A percentile compares a stretch with the other conserved stretches of the same genome.
These are phyloP conservation scores for Verticillium zaregamsianum DNA, from an alignment of 2,329 filamentous ascomycete genomes.

Conservation along the genomic window DNA sequence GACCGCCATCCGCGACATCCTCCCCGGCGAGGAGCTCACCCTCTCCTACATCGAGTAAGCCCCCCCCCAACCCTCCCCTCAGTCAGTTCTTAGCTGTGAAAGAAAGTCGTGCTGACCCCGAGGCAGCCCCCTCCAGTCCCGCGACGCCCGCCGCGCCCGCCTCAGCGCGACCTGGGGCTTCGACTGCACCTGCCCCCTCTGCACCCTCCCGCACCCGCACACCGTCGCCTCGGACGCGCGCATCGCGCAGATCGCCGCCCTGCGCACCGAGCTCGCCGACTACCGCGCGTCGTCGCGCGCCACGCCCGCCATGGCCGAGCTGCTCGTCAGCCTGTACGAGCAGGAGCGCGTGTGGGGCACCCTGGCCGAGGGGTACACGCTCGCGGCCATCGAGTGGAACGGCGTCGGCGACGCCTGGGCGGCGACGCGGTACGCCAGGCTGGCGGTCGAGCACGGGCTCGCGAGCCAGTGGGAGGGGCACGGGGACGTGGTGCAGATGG, in stretches of 20 bases:
- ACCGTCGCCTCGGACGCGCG: conserved; percentile 30
- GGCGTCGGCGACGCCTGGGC: conserved; percentile 32
- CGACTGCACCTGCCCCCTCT: conserved; percentile 33
- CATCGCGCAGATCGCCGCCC: conserved; percentile 27
- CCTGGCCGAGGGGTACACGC: conserved; percentile 29
- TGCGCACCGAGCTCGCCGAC: conserved; percentile 25
- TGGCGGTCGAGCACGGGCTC: conserved; percentile 32
- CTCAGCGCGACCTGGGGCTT: conserved; percentile 34
- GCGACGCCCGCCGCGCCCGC: conserved; percentile 21
- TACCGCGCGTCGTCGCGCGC: conserved; percentile 22
- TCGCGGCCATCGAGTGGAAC: conserved; percentile 34
- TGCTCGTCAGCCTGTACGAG: conserved; percentile 32
- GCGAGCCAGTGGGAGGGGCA: conserved; percentile 13
- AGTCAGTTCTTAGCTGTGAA: not conserved
- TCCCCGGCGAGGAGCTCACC: conserved; percentile 37
- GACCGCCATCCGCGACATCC: conserved; percentile 33
- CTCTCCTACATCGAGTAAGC: conserved; percentile 36
- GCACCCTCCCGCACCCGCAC: conserved; percentile 22
- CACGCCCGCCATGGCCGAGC: conserved; percentile 32
- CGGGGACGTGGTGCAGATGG: conserved; percentile 29
- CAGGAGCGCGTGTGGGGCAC: conserved; percentile 32
- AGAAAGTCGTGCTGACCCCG: not conserved
- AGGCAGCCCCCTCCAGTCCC: conserved; percentile 24
- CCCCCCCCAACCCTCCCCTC: not conserved
- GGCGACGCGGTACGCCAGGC: conserved; percentile 30